phyloP scores from a whole-genome alignment of 352 stramenopile species.

The Albugo laibachii region DNA sequence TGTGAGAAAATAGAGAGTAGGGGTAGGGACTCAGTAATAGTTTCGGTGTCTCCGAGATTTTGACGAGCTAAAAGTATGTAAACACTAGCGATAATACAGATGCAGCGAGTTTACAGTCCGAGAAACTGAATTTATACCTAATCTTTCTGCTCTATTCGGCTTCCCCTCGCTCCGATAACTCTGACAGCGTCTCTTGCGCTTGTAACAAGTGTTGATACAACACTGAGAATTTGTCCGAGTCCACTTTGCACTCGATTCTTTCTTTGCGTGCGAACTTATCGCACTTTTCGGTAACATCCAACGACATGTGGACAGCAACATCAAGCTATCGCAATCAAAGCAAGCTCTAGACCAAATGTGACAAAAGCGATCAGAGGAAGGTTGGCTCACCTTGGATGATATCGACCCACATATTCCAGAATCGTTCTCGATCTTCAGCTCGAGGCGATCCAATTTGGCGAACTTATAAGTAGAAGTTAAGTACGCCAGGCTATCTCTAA shows the following conservation, averaged over 20 bases:
- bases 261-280: too few relatives aligned
- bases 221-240: constrained; percentile 13
- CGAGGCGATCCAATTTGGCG: not conserved
- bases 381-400: not conserved
- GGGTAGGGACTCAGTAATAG: too few relatives aligned
- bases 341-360: constrained; percentile 11
- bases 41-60: too few relatives aligned
- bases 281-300: constrained; percentile 1
- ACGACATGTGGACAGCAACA: constrained; percentile 3
- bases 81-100: too few relatives aligned
- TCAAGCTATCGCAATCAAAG: not conserved
- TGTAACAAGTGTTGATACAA: constrained; percentile 17
- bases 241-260: constrained; percentile 1
- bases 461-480: constrained; percentile 23
- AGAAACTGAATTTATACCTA: too few relatives aligned
- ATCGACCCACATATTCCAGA: not conserved
- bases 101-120: too few relatives aligned
- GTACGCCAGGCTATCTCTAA: too few relatives aligned
- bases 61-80: too few relatives aligned
- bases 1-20: too few relatives aligned
- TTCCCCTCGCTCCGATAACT: too few relatives aligned
- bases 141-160: too few relatives aligned
- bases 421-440: not conserved
- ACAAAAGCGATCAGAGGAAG: constrained; percentile 12
- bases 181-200: constrained; percentile 4